Conservation (phyloP, 2,329 filamentous ascomycete species). For the Pleomassaria siparia region DNA sequence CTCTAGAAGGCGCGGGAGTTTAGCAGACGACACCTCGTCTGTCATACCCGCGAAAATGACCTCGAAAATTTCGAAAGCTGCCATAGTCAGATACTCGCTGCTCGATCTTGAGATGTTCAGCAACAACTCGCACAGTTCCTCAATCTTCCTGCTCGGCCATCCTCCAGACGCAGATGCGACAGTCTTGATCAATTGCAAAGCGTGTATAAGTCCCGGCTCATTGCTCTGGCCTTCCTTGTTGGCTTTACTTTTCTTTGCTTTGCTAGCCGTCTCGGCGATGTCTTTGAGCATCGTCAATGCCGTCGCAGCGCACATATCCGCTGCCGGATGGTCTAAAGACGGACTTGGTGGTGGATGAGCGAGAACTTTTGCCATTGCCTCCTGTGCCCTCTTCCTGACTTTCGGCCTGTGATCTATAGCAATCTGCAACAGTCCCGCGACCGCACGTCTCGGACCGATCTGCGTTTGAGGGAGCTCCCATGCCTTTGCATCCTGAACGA, state of each 20-base stretch:
- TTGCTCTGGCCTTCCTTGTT: constrained; percentile 60
- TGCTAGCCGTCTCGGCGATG: constrained; percentile 70
- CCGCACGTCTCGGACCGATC: constrained; percentile 81
- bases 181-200: constrained; percentile 87
- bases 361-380: constrained; percentile 81
- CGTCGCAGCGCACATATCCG: constrained; percentile 94
- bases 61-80: constrained; percentile 95
- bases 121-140: constrained; percentile 84
- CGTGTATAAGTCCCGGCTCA: constrained; percentile 86
- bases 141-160: constrained; percentile 96
- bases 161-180: constrained; percentile 84
- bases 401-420: constrained; percentile 88
- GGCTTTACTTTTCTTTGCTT: constrained; percentile 64
- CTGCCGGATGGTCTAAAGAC: constrained; percentile 88
- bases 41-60: constrained; percentile 93
- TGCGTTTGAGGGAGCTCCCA: constrained; percentile 86
- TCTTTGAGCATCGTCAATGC: constrained; percentile 79
- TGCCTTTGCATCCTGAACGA: constrained; percentile 82
- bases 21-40: constrained; percentile 82
- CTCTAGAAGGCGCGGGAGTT: constrained; percentile 84
- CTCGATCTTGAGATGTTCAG: constrained; percentile 85
- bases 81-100: constrained; percentile 96
- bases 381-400: constrained; percentile 89
- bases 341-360: constrained; percentile 86
- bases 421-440: constrained; percentile 81